These are phyloP conservation scores for Aspergillus sp. DNA, from an alignment of 2,329 filamentous ascomycete species.

Conservation along the genomic window DNA sequence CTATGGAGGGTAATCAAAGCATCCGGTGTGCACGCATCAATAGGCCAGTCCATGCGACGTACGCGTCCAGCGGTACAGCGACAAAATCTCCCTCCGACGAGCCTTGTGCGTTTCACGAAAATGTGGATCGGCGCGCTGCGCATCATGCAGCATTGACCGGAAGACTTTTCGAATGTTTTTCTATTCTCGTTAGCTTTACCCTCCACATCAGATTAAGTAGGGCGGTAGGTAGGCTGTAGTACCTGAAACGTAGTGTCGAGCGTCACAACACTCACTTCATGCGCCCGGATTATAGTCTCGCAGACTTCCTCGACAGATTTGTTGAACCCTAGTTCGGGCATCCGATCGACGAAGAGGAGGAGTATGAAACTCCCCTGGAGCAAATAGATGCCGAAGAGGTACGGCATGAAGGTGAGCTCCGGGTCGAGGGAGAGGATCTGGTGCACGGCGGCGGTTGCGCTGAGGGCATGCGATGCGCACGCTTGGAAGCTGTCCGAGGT, in stretches of 20 bases:
- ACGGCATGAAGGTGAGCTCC: slow-evolving; percentile 10
- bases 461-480: slow-evolving; percentile 9
- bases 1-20: neutral
- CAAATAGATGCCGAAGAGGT: slow-evolving; percentile 9
- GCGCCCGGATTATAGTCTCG: slow-evolving; percentile 10
- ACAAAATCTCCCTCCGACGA: slow-evolving; percentile 7
- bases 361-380: slow-evolving; percentile 11
- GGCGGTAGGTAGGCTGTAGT: neutral
- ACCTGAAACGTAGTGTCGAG: slow-evolving; percentile 12
- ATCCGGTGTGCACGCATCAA: neutral
- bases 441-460: slow-evolving; percentile 7
- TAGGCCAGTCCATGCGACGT: slow-evolving; percentile 9
- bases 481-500: slow-evolving; percentile 11
- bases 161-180: slow-evolving; percentile 13
- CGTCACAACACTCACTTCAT: slow-evolving; percentile 12
- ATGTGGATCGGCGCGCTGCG: slow-evolving; percentile 7
- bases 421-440: slow-evolving; percentile 12
- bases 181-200: neutral
- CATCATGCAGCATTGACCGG: slow-evolving; percentile 11
- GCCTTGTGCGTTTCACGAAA: slow-evolving; percentile 11
- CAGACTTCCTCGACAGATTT: slow-evolving; percentile 11
- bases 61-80: slow-evolving; percentile 10
- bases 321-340: slow-evolving; percentile 10
- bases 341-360: slow-evolving; percentile 7
- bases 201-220: neutral